Percentiles rank a stretch among this genome's conserved stretches.
phyloP scores from a whole-genome alignment of 495 filamentous ascomycete genomes.

The Podospora tetraspora region DNA sequence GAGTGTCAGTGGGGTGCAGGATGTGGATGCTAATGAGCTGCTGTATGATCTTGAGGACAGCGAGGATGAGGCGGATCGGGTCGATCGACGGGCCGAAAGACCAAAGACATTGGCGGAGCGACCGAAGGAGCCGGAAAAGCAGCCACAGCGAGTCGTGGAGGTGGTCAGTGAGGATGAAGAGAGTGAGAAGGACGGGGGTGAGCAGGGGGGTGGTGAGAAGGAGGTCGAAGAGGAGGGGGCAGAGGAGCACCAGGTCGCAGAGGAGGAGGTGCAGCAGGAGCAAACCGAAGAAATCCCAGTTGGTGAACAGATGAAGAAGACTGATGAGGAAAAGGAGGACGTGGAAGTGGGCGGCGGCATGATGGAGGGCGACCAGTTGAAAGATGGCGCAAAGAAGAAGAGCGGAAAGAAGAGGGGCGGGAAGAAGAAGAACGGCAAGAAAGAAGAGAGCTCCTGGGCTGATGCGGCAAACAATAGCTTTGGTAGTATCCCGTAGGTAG shows the following conservation, averaged over 20 bases:
- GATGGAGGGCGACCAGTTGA: neutral
- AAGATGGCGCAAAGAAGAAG: neutral
- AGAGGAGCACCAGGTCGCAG: neutral
- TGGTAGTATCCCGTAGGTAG: neutral
- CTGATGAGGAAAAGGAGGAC: neutral
- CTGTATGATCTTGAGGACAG: constrained; percentile 47
- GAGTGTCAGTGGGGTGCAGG: constrained; percentile 43
- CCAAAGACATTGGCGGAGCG: neutral
- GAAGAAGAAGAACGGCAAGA: neutral
- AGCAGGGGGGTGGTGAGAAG: neutral
- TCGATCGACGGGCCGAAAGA: neutral
- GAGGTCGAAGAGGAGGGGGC: neutral
- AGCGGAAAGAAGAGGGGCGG: neutral
- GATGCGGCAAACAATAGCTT: neutral
- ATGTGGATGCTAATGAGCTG: constrained; percentile 56
- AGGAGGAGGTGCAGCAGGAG: neutral
- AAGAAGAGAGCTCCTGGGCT: neutral
- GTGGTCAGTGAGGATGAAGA: neutral
- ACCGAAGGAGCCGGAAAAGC: neutral
- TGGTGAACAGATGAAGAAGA: neutral
- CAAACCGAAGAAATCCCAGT: neutral
- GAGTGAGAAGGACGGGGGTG: neutral
- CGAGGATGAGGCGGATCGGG: neutral
- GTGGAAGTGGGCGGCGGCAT: neutral
- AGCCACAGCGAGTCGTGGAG: neutral